Conservation (phyloP, 352 stramenopile species). For the Phytophthora macrochlamydospora region DNA sequence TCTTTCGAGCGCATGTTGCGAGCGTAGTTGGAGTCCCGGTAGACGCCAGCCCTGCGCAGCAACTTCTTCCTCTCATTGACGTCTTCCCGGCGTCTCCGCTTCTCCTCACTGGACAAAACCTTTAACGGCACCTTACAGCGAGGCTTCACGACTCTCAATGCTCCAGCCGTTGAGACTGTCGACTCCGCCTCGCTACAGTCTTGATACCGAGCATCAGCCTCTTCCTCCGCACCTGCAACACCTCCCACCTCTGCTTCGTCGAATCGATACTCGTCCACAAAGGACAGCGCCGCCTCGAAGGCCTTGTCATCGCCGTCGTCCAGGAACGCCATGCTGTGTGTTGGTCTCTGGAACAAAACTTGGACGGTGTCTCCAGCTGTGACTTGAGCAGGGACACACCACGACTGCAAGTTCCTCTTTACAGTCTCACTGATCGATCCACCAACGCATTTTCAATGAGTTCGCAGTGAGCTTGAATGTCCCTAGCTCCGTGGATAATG, state of each 20-base stretch:
- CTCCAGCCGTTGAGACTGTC: not conserved
- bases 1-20: not conserved
- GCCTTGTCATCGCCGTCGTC: not conserved
- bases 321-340: not conserved
- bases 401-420: no score
- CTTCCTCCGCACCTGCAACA: no score
- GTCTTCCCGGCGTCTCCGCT: conserved; percentile 1
- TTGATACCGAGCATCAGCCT: no score
- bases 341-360: no score
- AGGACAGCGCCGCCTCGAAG: conserved; percentile 3
- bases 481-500: conserved; percentile 32
- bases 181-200: no score
- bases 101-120: conserved; percentile 10
- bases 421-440: conserved; percentile 14
- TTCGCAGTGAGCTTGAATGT: conserved; percentile 39
- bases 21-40: not conserved
- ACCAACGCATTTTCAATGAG: conserved; percentile 50
- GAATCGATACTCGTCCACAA: conserved; percentile 1
- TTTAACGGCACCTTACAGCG: no score
- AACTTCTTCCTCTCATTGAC: not conserved
- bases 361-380: no score
- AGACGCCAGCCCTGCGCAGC: not conserved
- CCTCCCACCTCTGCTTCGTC: not conserved
- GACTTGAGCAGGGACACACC: no score
- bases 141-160: not conserved